These are phyloP conservation scores for Gossypioides kirkii DNA, from an alignment of 345 rosid species.

Conservation along the genomic window DNA sequence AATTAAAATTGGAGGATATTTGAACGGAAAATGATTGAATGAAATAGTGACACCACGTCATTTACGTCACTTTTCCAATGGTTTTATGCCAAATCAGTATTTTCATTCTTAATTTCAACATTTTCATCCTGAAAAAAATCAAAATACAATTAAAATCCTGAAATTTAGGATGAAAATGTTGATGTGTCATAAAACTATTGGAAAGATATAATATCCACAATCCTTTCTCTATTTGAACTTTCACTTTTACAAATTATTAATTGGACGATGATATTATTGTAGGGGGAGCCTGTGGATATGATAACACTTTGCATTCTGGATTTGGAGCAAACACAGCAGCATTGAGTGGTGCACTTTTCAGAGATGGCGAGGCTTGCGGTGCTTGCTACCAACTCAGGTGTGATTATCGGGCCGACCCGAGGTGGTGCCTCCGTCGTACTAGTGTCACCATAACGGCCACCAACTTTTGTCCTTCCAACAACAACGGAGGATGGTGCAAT, in stretches of 20 bases:
- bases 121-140: too few species aligned
- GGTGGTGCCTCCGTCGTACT: slow-evolving; percentile 64
- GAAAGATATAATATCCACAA: too few species aligned
- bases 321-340: slow-evolving; percentile 76
- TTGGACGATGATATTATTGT: not conserved
- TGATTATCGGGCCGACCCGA: slow-evolving; percentile 52
- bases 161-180: too few species aligned
- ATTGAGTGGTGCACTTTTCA: slow-evolving; percentile 55
- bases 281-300: slow-evolving; percentile 94
- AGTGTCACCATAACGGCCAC: slow-evolving; percentile 66
- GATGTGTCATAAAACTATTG: too few species aligned
- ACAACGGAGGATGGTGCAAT: slow-evolving; percentile 79
- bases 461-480: slow-evolving; percentile 76
- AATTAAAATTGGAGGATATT: not conserved
- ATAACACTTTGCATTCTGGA: slow-evolving; percentile 67
- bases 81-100: too few species aligned
- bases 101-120: too few species aligned
- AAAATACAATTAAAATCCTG: too few species aligned
- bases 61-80: too few species aligned
- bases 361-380: slow-evolving; percentile 68
- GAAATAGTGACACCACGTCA: too few species aligned
- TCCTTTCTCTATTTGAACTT: too few species aligned
- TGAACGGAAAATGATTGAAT: too few species aligned
- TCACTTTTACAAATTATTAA: not conserved
- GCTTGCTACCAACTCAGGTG: slow-evolving; percentile 69